Evolutionary conservation across 768 basidiomycete species (phyloP).

Genomic region (Lactarius akahatsu): DNA sequence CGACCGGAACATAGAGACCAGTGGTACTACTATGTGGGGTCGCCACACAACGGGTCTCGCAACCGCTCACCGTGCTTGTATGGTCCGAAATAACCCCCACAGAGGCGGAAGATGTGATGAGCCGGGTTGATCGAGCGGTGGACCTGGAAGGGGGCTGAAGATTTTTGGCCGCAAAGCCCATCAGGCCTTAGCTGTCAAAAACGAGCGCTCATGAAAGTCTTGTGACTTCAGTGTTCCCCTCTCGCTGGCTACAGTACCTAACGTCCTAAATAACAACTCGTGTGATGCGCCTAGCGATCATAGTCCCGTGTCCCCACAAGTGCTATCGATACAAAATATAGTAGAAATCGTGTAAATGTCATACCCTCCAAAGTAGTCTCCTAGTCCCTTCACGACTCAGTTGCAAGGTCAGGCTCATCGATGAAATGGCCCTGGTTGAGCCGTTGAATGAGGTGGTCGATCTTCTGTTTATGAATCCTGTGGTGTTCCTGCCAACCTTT

Average conservation of each 20-base stretch:
- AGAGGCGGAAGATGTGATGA: neutral
- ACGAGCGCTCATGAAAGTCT: neutral
- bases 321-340: slow-evolving; percentile 26
- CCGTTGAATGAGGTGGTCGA: slow-evolving; percentile 73
- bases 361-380: neutral
- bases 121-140: neutral
- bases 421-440: slow-evolving; percentile 57
- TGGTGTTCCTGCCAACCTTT: slow-evolving; percentile 95
- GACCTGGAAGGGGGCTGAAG: neutral
- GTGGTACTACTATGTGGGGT: neutral
- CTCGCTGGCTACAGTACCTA: neutral
- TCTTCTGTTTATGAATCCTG: slow-evolving; percentile 82
- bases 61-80: neutral
- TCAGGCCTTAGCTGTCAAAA: neutral
- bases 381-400: slow-evolving; percentile 21
- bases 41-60: neutral
- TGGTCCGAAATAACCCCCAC: neutral
- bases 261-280: neutral
- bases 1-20: neutral
- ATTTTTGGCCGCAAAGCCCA: neutral
- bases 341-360: slow-evolving; percentile 11
- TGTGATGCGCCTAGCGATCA: neutral
- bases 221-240: neutral
- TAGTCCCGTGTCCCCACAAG: slow-evolving; percentile 13
- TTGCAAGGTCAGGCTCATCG: slow-evolving; percentile 34